Percentiles rank a stretch among this genome's conserved stretches.
Evolutionary conservation across 768 basidiomycete species (phyloP).

Genomic region (Leccinum broughii): DNA sequence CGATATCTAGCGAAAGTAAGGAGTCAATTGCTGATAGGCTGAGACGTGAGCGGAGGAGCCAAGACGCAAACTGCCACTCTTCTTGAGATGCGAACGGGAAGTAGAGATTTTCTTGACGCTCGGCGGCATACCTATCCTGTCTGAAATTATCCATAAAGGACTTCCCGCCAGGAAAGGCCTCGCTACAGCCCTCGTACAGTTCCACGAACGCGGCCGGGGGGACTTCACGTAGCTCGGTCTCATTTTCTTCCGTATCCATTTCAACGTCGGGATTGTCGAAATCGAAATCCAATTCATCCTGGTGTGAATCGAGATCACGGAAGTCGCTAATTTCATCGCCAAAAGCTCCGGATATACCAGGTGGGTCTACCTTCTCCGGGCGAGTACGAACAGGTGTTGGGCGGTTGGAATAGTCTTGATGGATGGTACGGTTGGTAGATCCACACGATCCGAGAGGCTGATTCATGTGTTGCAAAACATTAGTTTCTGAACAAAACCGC

Average conservation of each 20-base stretch:
- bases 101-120: conserved; percentile 18
- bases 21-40: neutral
- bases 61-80: neutral
- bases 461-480: conserved; percentile 6
- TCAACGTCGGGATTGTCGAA: neutral
- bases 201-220: neutral
- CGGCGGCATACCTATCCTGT: conserved; percentile 21
- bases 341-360: neutral
- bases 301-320: neutral
- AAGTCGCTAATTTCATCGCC: too few species aligned
- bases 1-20: neutral
- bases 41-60: neutral
- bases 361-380: neutral
- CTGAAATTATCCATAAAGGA: conserved; percentile 32
- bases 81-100: neutral
- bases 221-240: neutral
- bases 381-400: neutral
- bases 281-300: neutral
- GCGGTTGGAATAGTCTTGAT: neutral
- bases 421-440: neutral
- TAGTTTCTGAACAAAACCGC: neutral
- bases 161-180: neutral
- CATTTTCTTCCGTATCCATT: neutral
- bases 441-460: neutral
- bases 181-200: neutral